These are phyloP conservation scores for Trametes gibbosa DNA, from an alignment of 768 basidiomycete species.

Conservation along the genomic window DNA sequence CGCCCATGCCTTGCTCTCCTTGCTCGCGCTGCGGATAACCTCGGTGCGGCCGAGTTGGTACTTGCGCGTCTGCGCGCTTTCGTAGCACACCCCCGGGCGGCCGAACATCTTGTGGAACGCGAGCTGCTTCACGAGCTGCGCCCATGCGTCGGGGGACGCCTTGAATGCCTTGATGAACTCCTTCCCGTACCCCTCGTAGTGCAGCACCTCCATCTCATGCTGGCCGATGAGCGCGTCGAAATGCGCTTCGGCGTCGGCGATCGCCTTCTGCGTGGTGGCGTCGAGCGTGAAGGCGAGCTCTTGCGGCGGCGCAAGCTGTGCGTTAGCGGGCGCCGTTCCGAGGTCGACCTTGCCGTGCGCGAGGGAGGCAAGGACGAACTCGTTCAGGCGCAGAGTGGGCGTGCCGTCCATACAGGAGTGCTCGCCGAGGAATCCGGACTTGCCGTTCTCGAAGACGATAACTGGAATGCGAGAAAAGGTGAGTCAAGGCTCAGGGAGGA, in stretches of 20 bases:
- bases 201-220: conserved; percentile 64
- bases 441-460: conserved; percentile 92
- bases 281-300: conserved; percentile 76
- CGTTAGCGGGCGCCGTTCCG: conserved; percentile 46
- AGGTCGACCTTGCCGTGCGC: conserved; percentile 74
- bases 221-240: conserved; percentile 74
- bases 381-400: conserved; percentile 92
- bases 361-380: conserved; percentile 81
- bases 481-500: background rate
- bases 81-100: conserved; percentile 82
- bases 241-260: conserved; percentile 57
- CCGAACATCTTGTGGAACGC: conserved; percentile 86
- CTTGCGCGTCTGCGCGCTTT: conserved; percentile 91
- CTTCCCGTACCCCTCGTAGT: conserved; percentile 69
- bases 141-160: conserved; percentile 91
- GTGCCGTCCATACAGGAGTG: conserved; percentile 94
- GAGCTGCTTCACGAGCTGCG: conserved; percentile 92
- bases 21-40: conserved; percentile 84
- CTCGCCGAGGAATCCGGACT: conserved; percentile 89
- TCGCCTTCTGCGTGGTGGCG: conserved; percentile 44
- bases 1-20: conserved; percentile 81
- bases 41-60: conserved; percentile 91
- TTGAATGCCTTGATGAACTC: conserved; percentile 77
- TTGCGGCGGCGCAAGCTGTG: conserved; percentile 49
- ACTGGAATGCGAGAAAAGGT: conserved; percentile 45